phyloP scores from a whole-genome alignment of 345 rosid species.

The Erodium maritimum region DNA sequence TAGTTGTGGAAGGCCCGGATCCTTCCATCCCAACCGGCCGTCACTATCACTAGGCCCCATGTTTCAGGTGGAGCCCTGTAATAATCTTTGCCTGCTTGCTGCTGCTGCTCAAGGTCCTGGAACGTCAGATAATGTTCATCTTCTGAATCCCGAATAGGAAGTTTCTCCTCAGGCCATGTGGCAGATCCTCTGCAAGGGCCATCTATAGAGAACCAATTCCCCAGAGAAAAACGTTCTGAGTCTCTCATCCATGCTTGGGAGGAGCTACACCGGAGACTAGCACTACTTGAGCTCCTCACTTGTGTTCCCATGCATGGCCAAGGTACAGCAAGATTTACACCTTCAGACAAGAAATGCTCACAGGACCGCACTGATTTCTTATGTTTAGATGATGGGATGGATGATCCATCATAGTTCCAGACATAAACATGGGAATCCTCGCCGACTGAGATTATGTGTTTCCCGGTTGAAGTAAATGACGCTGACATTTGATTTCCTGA shows the following conservation, averaged over 20 bases:
- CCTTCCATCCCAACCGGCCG: slow-evolving; percentile 63
- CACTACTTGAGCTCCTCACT: slow-evolving; percentile 1
- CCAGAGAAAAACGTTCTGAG: slow-evolving; percentile 34
- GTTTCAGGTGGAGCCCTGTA: slow-evolving; percentile 22
- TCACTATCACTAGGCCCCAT: slow-evolving; percentile 74
- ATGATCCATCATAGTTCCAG: slow-evolving; percentile 43
- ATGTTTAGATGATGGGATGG: slow-evolving; percentile 25
- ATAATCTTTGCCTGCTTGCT: background rate
- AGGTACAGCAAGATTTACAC: slow-evolving; percentile 51
- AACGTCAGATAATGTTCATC: background rate
- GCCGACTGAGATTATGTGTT: slow-evolving; percentile 68
- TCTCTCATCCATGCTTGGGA: slow-evolving; percentile 15
- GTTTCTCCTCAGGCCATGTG: slow-evolving; percentile 95
- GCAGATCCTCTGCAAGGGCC: slow-evolving; percentile 43
- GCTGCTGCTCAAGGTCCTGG: slow-evolving; percentile 1
- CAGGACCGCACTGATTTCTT: slow-evolving; percentile 40
- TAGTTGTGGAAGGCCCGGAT: slow-evolving; percentile 66
- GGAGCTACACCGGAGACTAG: slow-evolving; percentile 2
- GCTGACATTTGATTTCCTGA: slow-evolving; percentile 71
- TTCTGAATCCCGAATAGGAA: slow-evolving; percentile 10
- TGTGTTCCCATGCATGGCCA: slow-evolving; percentile 30
- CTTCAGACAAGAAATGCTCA: slow-evolving; percentile 58
- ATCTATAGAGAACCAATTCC: slow-evolving; percentile 44
- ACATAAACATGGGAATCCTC: slow-evolving; percentile 62
- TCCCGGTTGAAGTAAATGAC: slow-evolving; percentile 55